phyloP scores from a whole-genome alignment of 1,284 basidiomycete species.

The Heimioporus punctisporus region DNA sequence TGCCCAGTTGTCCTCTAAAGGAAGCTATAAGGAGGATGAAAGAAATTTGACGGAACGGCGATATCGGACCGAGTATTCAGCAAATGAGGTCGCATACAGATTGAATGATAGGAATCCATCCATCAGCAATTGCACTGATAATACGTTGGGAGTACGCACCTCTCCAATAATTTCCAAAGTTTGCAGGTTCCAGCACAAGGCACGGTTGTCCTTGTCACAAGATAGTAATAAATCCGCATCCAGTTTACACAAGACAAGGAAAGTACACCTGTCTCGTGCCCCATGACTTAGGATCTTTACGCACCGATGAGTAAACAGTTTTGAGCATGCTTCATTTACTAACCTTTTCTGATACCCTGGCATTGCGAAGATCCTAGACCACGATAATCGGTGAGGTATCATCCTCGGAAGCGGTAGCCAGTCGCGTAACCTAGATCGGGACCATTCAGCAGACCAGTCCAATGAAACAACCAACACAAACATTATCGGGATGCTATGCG shows the following conservation, averaged over 20 bases:
- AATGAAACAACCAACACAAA: slow-evolving; percentile 38
- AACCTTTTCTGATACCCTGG: slow-evolving; percentile 94
- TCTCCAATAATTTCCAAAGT: slow-evolving; percentile 92
- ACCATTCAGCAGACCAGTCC: slow-evolving; percentile 7
- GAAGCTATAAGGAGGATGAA: slow-evolving; percentile 56
- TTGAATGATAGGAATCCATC: neutral
- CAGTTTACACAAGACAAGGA: slow-evolving; percentile 95
- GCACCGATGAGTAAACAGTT: slow-evolving; percentile 7
- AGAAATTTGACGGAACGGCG: neutral
- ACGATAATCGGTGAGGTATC: slow-evolving; percentile 96
- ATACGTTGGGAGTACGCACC: slow-evolving; percentile 41
- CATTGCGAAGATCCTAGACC: slow-evolving; percentile 98
- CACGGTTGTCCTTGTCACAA: slow-evolving; percentile 97
- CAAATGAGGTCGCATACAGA: neutral
- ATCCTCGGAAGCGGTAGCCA: slow-evolving; percentile 96
- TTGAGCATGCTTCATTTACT: neutral
- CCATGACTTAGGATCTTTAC: slow-evolving; percentile 84
- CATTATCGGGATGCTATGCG: slow-evolving; percentile 97
- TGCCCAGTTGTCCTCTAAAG: slow-evolving; percentile 93
- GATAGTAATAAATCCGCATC: slow-evolving; percentile 94
- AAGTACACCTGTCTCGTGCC: slow-evolving; percentile 96
- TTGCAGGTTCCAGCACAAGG: slow-evolving; percentile 96
- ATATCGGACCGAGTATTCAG: neutral
- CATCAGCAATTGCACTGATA: slow-evolving; percentile 4
- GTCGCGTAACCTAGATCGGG: slow-evolving; percentile 78